Evolutionary conservation across 2,329 filamentous ascomycete species (phyloP).

Genomic region (Neospermospora avenae): DNA sequence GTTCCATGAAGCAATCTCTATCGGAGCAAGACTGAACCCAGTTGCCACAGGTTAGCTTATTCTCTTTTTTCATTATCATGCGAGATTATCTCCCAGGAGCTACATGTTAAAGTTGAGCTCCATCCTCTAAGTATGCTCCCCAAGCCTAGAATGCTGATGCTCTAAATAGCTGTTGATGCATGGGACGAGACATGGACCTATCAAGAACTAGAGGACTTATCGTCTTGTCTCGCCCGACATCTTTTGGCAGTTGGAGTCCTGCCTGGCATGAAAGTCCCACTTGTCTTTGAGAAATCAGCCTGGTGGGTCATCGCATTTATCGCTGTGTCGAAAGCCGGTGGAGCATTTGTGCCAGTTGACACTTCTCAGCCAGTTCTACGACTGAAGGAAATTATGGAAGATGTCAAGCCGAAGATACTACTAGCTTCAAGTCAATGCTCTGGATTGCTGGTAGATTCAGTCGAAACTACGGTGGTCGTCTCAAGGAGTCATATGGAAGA

Average conservation of each 20-base stretch:
- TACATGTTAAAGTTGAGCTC: background rate
- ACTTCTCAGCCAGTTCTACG: conserved; percentile 2
- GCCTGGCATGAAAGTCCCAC: conserved; percentile 17
- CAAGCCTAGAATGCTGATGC: background rate
- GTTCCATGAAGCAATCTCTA: background rate
- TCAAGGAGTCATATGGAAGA: background rate
- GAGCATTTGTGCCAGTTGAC: conserved; percentile 33
- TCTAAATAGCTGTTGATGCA: conserved; percentile 11
- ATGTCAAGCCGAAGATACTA: background rate
- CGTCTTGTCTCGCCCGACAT: conserved; percentile 18
- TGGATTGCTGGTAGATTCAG: background rate
- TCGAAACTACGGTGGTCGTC: background rate
- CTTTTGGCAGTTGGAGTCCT: conserved; percentile 17
- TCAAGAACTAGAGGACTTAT: conserved; percentile 26
- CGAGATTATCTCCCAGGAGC: background rate
- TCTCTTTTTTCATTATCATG: background rate
- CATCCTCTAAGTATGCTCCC: background rate
- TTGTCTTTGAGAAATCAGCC: conserved; percentile 29
- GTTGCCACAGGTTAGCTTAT: background rate
- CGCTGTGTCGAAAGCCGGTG: conserved; percentile 30
- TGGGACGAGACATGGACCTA: conserved; percentile 29
- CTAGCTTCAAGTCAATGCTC: background rate
- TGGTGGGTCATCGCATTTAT: conserved; percentile 32
- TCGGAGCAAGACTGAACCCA: background rate
- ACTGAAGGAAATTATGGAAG: conserved; percentile 6